These are phyloP conservation scores for Ophiostoma ips DNA, from an alignment of 2,329 filamentous ascomycete species.

Conservation along the genomic window DNA sequence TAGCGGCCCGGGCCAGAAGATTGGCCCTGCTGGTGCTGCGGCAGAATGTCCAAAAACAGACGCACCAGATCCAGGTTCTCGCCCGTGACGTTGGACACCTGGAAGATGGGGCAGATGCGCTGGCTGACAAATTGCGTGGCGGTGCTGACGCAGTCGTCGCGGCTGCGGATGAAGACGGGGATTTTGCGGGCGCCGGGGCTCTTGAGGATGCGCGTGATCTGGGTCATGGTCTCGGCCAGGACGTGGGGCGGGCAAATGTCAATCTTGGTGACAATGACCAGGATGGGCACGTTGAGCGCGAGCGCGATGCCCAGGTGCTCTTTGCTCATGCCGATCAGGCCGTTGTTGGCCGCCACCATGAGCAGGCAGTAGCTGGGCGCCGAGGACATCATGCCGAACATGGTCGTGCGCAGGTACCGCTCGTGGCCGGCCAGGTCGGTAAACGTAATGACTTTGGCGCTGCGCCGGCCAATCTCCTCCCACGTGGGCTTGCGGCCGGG, in stretches of 20 bases:
- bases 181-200: slow-evolving; percentile 90
- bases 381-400: slow-evolving; percentile 86
- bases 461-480: slow-evolving; percentile 94
- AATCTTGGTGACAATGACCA: slow-evolving; percentile 97
- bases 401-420: slow-evolving; percentile 85
- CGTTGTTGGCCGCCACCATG: slow-evolving; percentile 98
- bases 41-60: slow-evolving; percentile 86
- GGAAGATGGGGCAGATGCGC: slow-evolving; percentile 92
- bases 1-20: too few species aligned
- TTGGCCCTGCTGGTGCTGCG: too few species aligned
- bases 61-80: slow-evolving; percentile 81
- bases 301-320: slow-evolving; percentile 93
- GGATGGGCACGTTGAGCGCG: slow-evolving; percentile 89
- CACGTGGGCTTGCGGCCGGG: slow-evolving; percentile 73
- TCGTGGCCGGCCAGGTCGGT: slow-evolving; percentile 93
- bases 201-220: slow-evolving; percentile 86
- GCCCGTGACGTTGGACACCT: slow-evolving; percentile 95
- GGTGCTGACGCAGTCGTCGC: slow-evolving; percentile 86
- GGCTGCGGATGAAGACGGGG: slow-evolving; percentile 84
- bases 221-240: slow-evolving; percentile 79
- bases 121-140: slow-evolving; percentile 92
- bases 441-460: slow-evolving; percentile 93
- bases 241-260: slow-evolving; percentile 97
- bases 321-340: slow-evolving; percentile 93
- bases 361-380: slow-evolving; percentile 95